A percentile compares a stretch with the other conserved stretches of the same genome.
These are phyloP conservation scores for Opeltia flavorubescens DNA, from an alignment of 495 filamentous ascomycete genomes.

Conservation along the genomic window DNA sequence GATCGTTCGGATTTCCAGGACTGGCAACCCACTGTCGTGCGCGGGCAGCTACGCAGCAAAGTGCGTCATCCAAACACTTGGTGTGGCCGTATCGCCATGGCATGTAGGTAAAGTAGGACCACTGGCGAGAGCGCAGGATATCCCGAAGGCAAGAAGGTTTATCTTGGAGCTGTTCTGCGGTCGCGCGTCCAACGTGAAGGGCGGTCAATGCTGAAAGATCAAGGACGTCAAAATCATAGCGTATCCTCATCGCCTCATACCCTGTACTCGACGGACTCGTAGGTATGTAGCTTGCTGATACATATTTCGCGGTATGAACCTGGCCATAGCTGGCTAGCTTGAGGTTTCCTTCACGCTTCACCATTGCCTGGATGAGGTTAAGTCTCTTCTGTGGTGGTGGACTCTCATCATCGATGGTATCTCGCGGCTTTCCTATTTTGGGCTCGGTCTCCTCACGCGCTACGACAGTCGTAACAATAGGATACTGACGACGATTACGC, in stretches of 20 bases:
- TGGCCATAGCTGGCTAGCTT: not conserved
- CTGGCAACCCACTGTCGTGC: slow-evolving; percentile 16
- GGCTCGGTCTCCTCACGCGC: too few species aligned
- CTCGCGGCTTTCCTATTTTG: not conserved
- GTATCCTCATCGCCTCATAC: slow-evolving; percentile 17
- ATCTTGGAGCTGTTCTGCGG: slow-evolving; percentile 10
- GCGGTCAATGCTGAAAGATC: slow-evolving; percentile 18
- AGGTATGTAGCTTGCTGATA: slow-evolving; percentile 1
- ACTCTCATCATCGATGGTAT: not conserved
- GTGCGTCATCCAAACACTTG: slow-evolving; percentile 19
- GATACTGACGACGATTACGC: slow-evolving; percentile 21
- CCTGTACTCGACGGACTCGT: slow-evolving; percentile 13
- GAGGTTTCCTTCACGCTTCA: not conserved
- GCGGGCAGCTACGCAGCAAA: slow-evolving; percentile 21
- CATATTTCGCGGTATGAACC: too few species aligned
- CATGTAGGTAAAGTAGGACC: slow-evolving; percentile 22
- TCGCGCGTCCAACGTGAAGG: slow-evolving; percentile 13
- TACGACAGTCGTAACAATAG: slow-evolving; percentile 11
- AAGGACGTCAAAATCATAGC: slow-evolving; percentile 17
- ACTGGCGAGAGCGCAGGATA: slow-evolving; percentile 12
- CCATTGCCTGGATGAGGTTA: too few species aligned
- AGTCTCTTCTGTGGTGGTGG: not conserved
- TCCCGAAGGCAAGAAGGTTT: slow-evolving; percentile 11
- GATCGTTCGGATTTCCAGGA: slow-evolving; percentile 5
- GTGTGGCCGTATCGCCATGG: slow-evolving; percentile 21